These are phyloP conservation scores for Rhododendron kiyosumense DNA, from an alignment of 148 eudicot species.

Conservation along the genomic window DNA sequence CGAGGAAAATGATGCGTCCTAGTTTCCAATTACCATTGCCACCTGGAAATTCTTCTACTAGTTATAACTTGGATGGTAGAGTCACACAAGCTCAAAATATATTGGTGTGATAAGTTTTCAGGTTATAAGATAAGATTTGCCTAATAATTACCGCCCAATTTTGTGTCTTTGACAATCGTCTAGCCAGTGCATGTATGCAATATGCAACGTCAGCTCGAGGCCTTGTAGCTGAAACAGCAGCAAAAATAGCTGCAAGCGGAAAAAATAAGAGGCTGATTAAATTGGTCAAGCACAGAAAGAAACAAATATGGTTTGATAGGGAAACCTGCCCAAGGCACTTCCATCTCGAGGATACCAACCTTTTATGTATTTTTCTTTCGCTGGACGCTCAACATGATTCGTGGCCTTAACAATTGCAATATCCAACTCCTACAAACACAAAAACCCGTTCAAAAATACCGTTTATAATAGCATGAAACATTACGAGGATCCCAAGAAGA, in stretches of 20 bases:
- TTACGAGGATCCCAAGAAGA: not conserved
- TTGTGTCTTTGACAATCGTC: conserved; percentile 80
- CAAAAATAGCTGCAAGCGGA: conserved; percentile 64
- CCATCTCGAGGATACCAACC: conserved; percentile 37
- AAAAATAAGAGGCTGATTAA: conserved; percentile 8
- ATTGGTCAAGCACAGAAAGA: not conserved
- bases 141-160: conserved; percentile 81
- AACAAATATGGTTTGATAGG: not conserved
- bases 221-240: conserved; percentile 76
- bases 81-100: not conserved
- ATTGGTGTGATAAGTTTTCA: not conserved
- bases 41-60: not conserved
- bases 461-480: not conserved
- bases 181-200: conserved; percentile 88
- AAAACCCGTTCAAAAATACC: conserved; percentile 9
- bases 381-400: conserved; percentile 90
- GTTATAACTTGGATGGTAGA: not conserved
- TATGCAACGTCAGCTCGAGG: conserved; percentile 98
- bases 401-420: conserved; percentile 87
- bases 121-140: not conserved
- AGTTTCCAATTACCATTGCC: not conserved
- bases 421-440: conserved; percentile 61
- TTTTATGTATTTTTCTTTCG: conserved; percentile 82
- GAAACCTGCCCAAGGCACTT: not conserved
- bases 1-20: not conserved